phyloP scores from a whole-genome alignment of 768 basidiomycete species.

The Cantharellus cinnabarinus region DNA sequence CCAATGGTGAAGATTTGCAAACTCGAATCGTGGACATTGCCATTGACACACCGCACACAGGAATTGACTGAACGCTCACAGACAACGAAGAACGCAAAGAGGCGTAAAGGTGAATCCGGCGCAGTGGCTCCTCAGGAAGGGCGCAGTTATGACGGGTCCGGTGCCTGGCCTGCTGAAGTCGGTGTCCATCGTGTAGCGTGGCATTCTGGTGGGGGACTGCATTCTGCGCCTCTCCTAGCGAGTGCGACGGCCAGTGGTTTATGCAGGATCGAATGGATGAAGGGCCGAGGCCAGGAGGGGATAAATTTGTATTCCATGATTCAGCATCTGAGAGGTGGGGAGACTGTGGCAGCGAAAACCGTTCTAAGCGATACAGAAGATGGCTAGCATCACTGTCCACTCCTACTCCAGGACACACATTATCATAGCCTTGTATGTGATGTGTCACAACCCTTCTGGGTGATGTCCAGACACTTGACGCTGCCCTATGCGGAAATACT shows the following conservation, averaged over 20 bases:
- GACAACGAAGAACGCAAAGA: slow-evolving; percentile 9
- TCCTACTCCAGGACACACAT: no score
- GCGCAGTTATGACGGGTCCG: slow-evolving; percentile 24
- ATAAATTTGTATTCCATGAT: no score
- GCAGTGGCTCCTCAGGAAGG: slow-evolving; percentile 2
- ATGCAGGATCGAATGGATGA: slow-evolving; percentile 62
- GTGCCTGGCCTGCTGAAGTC: slow-evolving; percentile 64
- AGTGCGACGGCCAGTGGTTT: slow-evolving; percentile 70
- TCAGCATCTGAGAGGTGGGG: no score
- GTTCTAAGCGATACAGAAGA: no score
- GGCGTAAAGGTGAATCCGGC: slow-evolving; percentile 14
- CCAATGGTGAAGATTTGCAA: slow-evolving; percentile 30
- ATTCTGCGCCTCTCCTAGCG: slow-evolving; percentile 37
- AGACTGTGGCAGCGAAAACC: no score
- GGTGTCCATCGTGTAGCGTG: slow-evolving; percentile 61
- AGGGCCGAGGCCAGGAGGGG: slow-evolving; percentile 21
- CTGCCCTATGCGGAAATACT: no score
- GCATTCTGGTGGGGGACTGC: slow-evolving; percentile 59
- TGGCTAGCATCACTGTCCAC: no score
- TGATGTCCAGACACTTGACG: no score
- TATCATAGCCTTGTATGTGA: no score
- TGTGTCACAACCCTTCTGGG: no score
- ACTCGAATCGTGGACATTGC: not conserved
- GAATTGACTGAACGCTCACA: slow-evolving; percentile 2
- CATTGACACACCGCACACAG: not conserved